Evolutionary conservation across 441 rosid genomes (phyloP).

Genomic region (Croton setiger): DNA sequence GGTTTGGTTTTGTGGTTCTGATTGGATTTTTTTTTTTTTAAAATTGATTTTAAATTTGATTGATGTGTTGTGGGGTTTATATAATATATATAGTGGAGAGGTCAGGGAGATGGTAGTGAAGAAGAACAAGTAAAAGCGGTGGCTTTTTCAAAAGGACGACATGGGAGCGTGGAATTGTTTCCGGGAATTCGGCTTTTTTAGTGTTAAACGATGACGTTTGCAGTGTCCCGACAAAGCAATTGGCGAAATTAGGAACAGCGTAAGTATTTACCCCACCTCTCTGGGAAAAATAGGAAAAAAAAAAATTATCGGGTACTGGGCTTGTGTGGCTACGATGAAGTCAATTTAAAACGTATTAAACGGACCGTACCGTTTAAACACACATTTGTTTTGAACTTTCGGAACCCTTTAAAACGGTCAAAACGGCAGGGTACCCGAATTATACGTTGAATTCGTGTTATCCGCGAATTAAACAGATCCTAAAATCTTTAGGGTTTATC

Average conservation of each 20-base stretch:
- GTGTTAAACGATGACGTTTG: slow-evolving; percentile 1
- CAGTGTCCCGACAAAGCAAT: not conserved
- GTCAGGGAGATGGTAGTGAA: not conserved
- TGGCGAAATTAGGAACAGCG: not conserved
- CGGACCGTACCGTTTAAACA: too few relatives aligned
- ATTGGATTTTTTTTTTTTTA: not conserved
- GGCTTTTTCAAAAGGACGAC: slow-evolving; percentile 6
- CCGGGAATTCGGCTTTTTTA: not conserved
- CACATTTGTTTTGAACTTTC: too few relatives aligned
- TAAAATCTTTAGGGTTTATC: too few relatives aligned
- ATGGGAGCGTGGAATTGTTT: slow-evolving; percentile 10
- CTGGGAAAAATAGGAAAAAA: too few relatives aligned
- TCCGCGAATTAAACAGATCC: too few relatives aligned
- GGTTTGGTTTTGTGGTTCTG: not conserved
- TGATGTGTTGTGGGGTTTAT: not conserved
- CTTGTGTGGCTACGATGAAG: too few relatives aligned
- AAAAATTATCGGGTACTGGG: too few relatives aligned
- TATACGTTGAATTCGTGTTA: too few relatives aligned
- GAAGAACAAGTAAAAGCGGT: not conserved
- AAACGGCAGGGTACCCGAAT: too few relatives aligned
- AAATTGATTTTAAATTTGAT: too few relatives aligned
- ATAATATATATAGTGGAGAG: not conserved
- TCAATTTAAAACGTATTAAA: too few relatives aligned
- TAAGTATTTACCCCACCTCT: not conserved
- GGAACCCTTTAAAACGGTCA: too few relatives aligned